These are phyloP conservation scores for Austroboletus olivaceoglutinosus DNA, from an alignment of 1,284 basidiomycete genomes.

Conservation along the genomic window DNA sequence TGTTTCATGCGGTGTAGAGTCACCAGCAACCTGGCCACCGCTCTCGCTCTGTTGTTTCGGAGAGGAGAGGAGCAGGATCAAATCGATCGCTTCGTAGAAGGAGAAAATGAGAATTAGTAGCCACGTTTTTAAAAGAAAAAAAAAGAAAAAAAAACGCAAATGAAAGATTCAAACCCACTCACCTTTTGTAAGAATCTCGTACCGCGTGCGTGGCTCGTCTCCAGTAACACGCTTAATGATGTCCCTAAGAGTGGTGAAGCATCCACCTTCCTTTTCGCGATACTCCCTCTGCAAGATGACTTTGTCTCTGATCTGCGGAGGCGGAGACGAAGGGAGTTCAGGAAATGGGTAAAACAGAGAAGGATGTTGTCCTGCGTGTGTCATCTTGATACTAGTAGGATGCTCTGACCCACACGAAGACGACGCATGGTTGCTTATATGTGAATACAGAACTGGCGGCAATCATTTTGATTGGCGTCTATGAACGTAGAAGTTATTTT, in stretches of 20 bases:
- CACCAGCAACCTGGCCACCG: background rate
- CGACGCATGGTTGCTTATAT: background rate
- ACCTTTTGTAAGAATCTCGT: constrained; percentile 23
- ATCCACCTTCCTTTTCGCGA: constrained; percentile 18
- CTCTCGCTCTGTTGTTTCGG: background rate
- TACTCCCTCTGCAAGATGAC: constrained; percentile 17
- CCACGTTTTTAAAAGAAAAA: background rate
- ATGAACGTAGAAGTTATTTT: too few relatives aligned
- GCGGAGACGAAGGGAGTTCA: background rate
- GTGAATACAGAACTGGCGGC: background rate
- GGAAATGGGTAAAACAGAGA: background rate
- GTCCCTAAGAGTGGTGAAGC: constrained; percentile 15
- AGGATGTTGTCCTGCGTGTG: background rate
- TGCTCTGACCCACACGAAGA: too few relatives aligned
- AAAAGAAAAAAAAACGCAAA: too few relatives aligned
- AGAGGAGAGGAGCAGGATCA: constrained; percentile 8
- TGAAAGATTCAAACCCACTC: background rate
- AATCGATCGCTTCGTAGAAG: constrained; percentile 9
- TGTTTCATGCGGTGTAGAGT: background rate
- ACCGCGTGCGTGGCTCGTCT: constrained; percentile 15
- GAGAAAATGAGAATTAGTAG: background rate
- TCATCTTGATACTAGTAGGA: background rate
- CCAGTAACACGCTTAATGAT: constrained; percentile 16
- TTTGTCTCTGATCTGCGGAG: constrained; percentile 4
- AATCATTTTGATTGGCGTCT: background rate